Evolutionary conservation across 2,329 filamentous ascomycete species (phyloP).

Genomic region (Seiridium unicorne): DNA sequence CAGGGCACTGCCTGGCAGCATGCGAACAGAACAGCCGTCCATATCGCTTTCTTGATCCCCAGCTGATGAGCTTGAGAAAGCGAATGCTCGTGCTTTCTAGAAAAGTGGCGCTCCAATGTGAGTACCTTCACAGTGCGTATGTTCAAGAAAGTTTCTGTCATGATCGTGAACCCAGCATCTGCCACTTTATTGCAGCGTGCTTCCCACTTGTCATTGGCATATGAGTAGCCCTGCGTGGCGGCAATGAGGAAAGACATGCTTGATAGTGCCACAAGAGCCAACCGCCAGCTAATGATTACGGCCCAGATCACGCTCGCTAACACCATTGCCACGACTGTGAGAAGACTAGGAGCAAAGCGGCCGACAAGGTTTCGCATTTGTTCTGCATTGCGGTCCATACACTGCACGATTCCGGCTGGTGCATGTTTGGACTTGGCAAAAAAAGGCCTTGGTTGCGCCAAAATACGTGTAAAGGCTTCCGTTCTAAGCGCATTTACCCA

Average conservation of each 20-base stretch:
- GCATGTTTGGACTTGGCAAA: conserved; percentile 70
- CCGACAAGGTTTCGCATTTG: conserved; percentile 83
- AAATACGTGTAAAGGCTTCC: conserved; percentile 65
- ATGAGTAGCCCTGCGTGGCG: conserved; percentile 64
- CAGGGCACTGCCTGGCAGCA: conserved; percentile 71
- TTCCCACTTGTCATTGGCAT: conserved; percentile 72
- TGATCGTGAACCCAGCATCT: conserved; percentile 57
- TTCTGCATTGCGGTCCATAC: conserved; percentile 78
- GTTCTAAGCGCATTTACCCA: conserved; percentile 75
- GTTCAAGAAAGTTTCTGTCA: conserved; percentile 75
- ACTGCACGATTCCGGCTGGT: conserved; percentile 62
- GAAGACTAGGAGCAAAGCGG: conserved; percentile 69
- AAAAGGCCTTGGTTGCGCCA: conserved; percentile 76
- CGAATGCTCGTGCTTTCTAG: conserved; percentile 56
- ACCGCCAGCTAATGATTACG: conserved; percentile 70
- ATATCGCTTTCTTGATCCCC: conserved; percentile 65
- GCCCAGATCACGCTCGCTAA: conserved; percentile 72
- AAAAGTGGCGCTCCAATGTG: conserved; percentile 71
- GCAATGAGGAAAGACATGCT: conserved; percentile 66
- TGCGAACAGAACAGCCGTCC: conserved; percentile 71
- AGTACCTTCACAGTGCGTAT: conserved; percentile 77
- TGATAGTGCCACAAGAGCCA: conserved; percentile 74
- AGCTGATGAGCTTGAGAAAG: conserved; percentile 52
- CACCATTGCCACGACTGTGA: conserved; percentile 68
- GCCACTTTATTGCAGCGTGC: conserved; percentile 61